Conservation (phyloP, 345 rosid species). For the Geranium brycei region DNA sequence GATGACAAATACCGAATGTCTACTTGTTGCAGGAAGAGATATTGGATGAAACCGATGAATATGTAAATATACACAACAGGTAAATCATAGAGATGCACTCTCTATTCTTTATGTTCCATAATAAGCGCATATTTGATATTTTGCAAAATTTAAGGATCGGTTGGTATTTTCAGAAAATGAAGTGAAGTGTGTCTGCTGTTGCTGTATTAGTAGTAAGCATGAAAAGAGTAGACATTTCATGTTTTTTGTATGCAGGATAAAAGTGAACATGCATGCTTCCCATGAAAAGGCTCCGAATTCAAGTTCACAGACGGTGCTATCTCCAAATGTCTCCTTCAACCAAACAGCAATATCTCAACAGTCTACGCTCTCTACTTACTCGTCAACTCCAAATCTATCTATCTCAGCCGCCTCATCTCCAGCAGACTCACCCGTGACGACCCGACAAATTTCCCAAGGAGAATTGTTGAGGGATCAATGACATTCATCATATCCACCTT, state of each 20-base stretch:
- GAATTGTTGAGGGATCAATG: conserved; percentile 12
- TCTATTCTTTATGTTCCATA: background rate
- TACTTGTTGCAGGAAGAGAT: conserved; percentile 72
- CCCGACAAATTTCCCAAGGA: conserved; percentile 7
- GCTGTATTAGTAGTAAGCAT: too few relatives aligned
- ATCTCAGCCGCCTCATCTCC: background rate
- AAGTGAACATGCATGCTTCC: conserved; percentile 64
- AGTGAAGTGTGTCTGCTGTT: too few relatives aligned
- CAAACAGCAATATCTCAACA: conserved; percentile 15
- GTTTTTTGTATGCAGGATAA: conserved; percentile 49
- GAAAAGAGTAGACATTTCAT: background rate
- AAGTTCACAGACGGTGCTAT: conserved; percentile 19
- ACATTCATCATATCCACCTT: background rate
- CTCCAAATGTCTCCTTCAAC: conserved; percentile 16
- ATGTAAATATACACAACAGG: conserved; percentile 87
- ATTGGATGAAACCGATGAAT: conserved; percentile 90
- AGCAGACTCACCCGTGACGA: background rate
- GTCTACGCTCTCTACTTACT: conserved; percentile 4
- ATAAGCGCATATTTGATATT: background rate
- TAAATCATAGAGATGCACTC: conserved; percentile 2
- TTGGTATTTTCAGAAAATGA: background rate
- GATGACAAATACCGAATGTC: conserved; percentile 1
- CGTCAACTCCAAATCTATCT: background rate
- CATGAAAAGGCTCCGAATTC: conserved; percentile 33
- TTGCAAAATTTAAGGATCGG: background rate